Percentiles rank a stretch among this genome's conserved stretches.
phyloP scores from a whole-genome alignment of 2,329 filamentous ascomycete genomes.

The Penicillium capsulatum region DNA sequence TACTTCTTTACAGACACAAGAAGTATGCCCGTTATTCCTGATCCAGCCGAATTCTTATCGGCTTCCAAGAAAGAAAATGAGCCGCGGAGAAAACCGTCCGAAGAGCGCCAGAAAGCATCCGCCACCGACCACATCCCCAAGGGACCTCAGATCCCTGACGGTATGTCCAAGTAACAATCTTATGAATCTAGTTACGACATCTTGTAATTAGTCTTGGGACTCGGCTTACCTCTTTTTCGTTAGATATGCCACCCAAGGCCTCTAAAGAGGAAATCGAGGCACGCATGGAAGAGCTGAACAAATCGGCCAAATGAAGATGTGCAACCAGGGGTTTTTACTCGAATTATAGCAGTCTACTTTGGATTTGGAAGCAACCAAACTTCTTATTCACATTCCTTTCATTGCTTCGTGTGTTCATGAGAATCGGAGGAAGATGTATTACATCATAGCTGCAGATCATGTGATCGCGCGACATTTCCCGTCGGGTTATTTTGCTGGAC shows the following conservation, averaged over 20 bases:
- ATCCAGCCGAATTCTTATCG: conserved; percentile 25
- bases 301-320: neutral
- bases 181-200: too few relatives aligned
- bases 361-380: too few relatives aligned
- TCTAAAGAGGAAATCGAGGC: conserved; percentile 64
- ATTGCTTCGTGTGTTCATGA: too few relatives aligned
- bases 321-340: too few relatives aligned
- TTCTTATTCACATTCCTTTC: too few relatives aligned
- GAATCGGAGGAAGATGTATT: too few relatives aligned
- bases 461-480: conserved; percentile 12
- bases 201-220: too few relatives aligned
- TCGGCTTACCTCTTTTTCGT: conserved; percentile 1
- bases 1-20: too few relatives aligned
- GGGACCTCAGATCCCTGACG: conserved; percentile 45
- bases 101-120: conserved; percentile 34
- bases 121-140: conserved; percentile 38
- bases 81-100: conserved; percentile 23
- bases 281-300: conserved; percentile 62
- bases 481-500: neutral
- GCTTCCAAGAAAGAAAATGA: conserved; percentile 17
- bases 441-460: conserved; percentile 3
- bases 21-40: conserved; percentile 32
- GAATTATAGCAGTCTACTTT: too few relatives aligned
- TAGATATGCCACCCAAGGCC: conserved; percentile 42
- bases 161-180: too few relatives aligned